phyloP scores from a whole-genome alignment of 768 basidiomycete genomes.

The Trametes punicea region DNA sequence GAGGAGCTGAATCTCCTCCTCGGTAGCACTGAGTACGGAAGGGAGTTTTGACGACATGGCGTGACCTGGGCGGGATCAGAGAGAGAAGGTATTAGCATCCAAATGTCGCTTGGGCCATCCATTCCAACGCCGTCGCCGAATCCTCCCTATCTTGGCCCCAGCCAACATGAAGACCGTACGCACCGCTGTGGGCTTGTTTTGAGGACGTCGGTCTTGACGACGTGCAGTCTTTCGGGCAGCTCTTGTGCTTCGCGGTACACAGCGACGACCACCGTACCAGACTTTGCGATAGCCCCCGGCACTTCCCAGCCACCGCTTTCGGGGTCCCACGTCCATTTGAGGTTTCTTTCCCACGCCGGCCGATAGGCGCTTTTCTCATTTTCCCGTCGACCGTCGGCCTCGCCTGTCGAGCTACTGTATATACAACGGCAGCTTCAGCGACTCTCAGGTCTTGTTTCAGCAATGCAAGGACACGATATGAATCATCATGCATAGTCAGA shows the following conservation, averaged over 20 bases:
- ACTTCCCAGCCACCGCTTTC: constrained; percentile 5
- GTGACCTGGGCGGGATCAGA: constrained; percentile 16
- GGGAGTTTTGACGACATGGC: constrained; percentile 87
- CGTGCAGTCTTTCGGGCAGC: constrained; percentile 34
- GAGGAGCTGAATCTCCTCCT: constrained; percentile 96
- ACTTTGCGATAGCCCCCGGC: constrained; percentile 19
- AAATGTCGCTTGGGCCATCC: constrained; percentile 28
- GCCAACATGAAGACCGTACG: constrained; percentile 27
- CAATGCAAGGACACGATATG: too few species aligned
- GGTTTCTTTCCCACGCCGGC: neutral
- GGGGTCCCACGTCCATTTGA: constrained; percentile 6
- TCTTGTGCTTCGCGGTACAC: constrained; percentile 19
- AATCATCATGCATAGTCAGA: neutral
- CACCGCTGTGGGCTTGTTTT: constrained; percentile 39
- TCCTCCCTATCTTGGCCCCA: constrained; percentile 29
- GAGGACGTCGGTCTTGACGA: constrained; percentile 40
- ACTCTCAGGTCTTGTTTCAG: too few species aligned
- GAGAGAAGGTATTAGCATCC: constrained; percentile 36
- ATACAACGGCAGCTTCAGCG: too few species aligned
- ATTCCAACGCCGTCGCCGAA: constrained; percentile 30
- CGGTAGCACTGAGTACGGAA: constrained; percentile 87
- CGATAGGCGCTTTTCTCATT: neutral
- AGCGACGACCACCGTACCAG: constrained; percentile 14
- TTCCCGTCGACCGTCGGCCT: neutral
- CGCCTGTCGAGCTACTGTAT: neutral